Base-by-base conservation (phyloP, 371 early-diverging fungal species). In the Saksenaea vasiformis region DNA sequence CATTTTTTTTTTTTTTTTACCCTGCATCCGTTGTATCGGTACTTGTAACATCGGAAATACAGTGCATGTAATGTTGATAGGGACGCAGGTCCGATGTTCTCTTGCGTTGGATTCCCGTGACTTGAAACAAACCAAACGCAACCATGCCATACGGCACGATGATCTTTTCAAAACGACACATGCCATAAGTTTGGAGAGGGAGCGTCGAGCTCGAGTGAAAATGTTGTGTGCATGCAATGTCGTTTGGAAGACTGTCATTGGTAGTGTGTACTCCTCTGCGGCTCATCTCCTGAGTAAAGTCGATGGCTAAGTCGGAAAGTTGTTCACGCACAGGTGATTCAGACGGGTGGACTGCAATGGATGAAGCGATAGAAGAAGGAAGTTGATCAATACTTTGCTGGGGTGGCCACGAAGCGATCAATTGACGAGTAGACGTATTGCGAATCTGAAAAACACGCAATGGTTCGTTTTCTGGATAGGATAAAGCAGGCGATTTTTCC, bases 141-240 rank as follows among this genome's bases (percentile, higher is more conserved):
- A 78, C 54, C 24, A 22, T 34, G 26, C 78, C 73, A 39, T 78
- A 78, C 4, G 74, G 78, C 59, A 78, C 65, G 19, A 70, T 55
- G n/a, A 78, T 70, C 4, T 65, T 39, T 47, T 78, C 73, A 53
- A 74, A 64, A 2, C 66, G 57, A 39, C 61, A 64, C n/a, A 55
- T 17, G n/a, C 68, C 73, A 34, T 64, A 43, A 1, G 60, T 26
- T 5, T 60, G 14, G n/a, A 73, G 38, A 7, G 58, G 44, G 3
- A 68, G 36, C 10, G 57, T 70, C 11, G 62, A 51, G 22, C 64
- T 76, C 17, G 73, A 68, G 37, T 70, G 69, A 19, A 58, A 65
- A 47, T 73, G 76, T 27, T 68, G 73, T 36, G 71, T 70, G 41
- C 76, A 76, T 4, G 56, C 27, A 7, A 64, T 60, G 15, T 66